Conservation (phyloP, 768 basidiomycete genomes). For the Mycena vulgaris region DNA sequence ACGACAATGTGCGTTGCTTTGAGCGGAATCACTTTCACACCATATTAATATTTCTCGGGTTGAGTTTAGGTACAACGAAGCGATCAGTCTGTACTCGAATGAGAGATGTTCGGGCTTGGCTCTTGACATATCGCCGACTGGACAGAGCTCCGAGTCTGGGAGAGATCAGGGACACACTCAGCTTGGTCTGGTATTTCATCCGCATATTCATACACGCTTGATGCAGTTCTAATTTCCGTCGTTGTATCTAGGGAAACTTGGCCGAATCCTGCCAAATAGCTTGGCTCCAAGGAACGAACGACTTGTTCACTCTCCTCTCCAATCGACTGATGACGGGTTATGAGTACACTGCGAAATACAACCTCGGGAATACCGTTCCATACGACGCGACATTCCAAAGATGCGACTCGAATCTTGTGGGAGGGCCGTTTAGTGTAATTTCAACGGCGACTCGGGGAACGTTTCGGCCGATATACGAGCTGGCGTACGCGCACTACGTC, state of each 20-base stretch:
- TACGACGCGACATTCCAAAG: constrained; percentile 26
- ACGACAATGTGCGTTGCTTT: constrained; percentile 24
- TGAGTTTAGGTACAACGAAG: constrained; percentile 21
- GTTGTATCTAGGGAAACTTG: constrained; percentile 24
- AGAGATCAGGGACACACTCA: constrained; percentile 22
- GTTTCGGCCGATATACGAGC: constrained; percentile 23
- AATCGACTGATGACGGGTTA: constrained; percentile 19
- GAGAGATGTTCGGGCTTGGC: constrained; percentile 25
- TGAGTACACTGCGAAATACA: constrained; percentile 25
- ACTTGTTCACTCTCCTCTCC: constrained; percentile 20
- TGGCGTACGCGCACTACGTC: constrained; percentile 20
- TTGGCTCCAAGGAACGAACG: constrained; percentile 22
- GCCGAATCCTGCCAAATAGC: constrained; percentile 26
- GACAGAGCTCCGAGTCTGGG: constrained; percentile 21
- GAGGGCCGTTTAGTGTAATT: constrained; percentile 17
- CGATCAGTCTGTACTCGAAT: constrained; percentile 21
- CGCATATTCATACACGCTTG: constrained; percentile 12
- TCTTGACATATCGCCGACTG: constrained; percentile 20
- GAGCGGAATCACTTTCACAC: constrained; percentile 19
- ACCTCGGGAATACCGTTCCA: constrained; percentile 20
- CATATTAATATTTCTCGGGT: constrained; percentile 13
- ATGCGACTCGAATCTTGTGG: constrained; percentile 17
- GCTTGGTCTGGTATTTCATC: constrained; percentile 26
- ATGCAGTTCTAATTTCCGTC: constrained; percentile 18
- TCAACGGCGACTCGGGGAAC: constrained; percentile 13